A percentile compares a stretch with the other conserved stretches of the same genome.
These are phyloP conservation scores for Anthoceros angustus DNA, from an alignment of 225 moss, liverwort and hornwort species.

Conservation along the genomic window DNA sequence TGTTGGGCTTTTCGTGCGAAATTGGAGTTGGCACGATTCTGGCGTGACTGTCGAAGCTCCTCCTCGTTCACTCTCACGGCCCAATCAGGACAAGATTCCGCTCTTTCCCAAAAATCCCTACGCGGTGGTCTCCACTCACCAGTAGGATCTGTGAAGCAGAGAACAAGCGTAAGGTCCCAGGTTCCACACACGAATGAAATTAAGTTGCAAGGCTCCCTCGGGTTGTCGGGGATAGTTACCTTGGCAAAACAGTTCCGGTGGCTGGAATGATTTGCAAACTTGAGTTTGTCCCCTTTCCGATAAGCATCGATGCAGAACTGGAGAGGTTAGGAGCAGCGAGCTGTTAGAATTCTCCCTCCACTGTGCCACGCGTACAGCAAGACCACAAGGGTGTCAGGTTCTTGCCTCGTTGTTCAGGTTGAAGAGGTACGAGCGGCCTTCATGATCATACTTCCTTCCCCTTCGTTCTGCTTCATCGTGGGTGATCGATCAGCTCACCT, in stretches of 20 bases:
- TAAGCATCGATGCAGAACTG: constrained; percentile 95
- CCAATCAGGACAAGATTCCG: constrained; percentile 83
- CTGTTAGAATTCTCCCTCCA: neutral
- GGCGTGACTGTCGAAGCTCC: neutral
- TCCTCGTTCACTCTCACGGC: constrained; percentile 68
- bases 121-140: constrained; percentile 97
- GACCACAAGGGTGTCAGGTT: neutral
- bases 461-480: constrained; percentile 95
- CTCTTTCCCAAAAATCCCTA: constrained; percentile 94
- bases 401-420: constrained; percentile 94
- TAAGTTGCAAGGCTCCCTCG: neutral
- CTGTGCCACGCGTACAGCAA: neutral
- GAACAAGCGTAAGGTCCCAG: neutral
- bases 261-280: constrained; percentile 96
- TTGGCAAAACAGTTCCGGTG: constrained; percentile 93
- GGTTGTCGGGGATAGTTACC: constrained; percentile 21
- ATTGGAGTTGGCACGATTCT: neutral
- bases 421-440: constrained; percentile 90
- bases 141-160: constrained; percentile 49
- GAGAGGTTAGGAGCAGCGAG: constrained; percentile 3
- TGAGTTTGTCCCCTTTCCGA: constrained; percentile 94
- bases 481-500: constrained; percentile 89
- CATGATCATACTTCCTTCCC: constrained; percentile 88
- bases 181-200: neutral
- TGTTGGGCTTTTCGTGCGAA: neutral